Evolutionary conservation across 2,329 filamentous ascomycete species (phyloP), one percentile per base, ranked within the genome.

Genomic region (Elsinoe necatrix): DNA sequence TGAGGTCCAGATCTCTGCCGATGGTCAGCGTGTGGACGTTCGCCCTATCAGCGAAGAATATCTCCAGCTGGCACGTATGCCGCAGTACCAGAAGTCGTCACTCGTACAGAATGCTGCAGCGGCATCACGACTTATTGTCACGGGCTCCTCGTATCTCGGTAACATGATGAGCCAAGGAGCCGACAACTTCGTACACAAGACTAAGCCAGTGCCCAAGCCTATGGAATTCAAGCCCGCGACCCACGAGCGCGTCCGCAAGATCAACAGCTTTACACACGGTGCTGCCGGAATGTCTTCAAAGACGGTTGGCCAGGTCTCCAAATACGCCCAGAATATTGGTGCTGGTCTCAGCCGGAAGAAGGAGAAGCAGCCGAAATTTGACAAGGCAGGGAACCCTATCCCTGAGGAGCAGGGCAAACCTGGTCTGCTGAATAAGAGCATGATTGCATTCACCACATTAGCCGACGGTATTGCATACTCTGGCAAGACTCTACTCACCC

Each of bases 401-500:
- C 77, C 79, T 3, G 71, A 76, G 37, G 69, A 75, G 16, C 72
- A 75, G 16, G 95, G 93, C 73, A 95, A 95, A 72, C 92, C 93
- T 0, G 92, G 93, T 4, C 74, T 98, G 27, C 74, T 98, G 62
- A 98, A 98, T 75, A 96, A 95, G 78, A 90, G 85, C 61, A 77
- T 98, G 75, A 97, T 98, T 76, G 93, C 93, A 0, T 97, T 97
- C 70, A 89, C 87, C 37, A 98, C 93, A 0, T 82, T 98, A 43
- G 88, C 90, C 21, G 93, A 98, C 66, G 93, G 93, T 35, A 87
- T 97, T 58, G 91, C 95, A 63, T 86, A 95, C 63, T 87, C 89
- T 1, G 87, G 89, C 1, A 85, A 86, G 55, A 87, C 83, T 60
- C 75, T 98, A 27, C 77, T 98, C 27, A 81, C 80, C 3, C 84